A percentile compares a stretch with the other conserved stretches of the same genome.
phyloP scores from a whole-genome alignment of 1,139 yeast genomes.

The Yamadazyma triangularis region DNA sequence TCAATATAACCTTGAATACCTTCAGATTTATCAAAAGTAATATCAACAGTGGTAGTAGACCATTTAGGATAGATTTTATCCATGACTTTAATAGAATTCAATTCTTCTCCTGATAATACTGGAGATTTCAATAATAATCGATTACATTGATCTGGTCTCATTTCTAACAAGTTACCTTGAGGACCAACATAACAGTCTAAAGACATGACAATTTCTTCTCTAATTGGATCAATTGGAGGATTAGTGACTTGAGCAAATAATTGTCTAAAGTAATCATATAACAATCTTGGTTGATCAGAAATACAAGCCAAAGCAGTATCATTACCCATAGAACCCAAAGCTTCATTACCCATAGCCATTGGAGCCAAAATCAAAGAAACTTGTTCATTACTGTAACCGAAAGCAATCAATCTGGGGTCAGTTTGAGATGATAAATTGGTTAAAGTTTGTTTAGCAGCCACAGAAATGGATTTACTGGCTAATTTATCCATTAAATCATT shows the following conservation, averaged over 20 bases:
- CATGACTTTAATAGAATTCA: constrained; percentile 69
- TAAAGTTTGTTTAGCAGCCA: constrained; percentile 14
- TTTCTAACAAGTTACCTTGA: constrained; percentile 91
- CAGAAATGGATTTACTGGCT: constrained; percentile 31
- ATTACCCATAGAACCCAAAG: constrained; percentile 98
- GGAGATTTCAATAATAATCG: constrained; percentile 82
- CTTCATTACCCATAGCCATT: constrained; percentile 95
- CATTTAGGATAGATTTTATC: constrained; percentile 77
- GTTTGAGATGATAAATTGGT: constrained; percentile 50
- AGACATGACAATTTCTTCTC: constrained; percentile 96
- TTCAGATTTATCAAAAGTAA: constrained; percentile 79
- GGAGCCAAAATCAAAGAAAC: constrained; percentile 80
- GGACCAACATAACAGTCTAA: constrained; percentile 97
- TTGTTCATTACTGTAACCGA: constrained; percentile 93
- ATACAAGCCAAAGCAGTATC: constrained; percentile 96
- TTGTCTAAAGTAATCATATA: constrained; percentile 93
- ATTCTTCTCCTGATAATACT: constrained; percentile 67
- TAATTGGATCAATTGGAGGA: constrained; percentile 97
- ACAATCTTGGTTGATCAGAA: constrained; percentile 84
- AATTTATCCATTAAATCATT: constrained; percentile 67
- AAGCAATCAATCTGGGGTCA: constrained; percentile 81
- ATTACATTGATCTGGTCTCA: constrained; percentile 89
- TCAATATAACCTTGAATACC: constrained; percentile 83
- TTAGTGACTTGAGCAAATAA: constrained; percentile 97
- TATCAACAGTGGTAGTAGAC: constrained; percentile 79